A percentile compares a stretch with the other conserved stretches of the same genome.
phyloP scores from a whole-genome alignment of 2,329 filamentous ascomycete species.

The Hypoxylon sp. region DNA sequence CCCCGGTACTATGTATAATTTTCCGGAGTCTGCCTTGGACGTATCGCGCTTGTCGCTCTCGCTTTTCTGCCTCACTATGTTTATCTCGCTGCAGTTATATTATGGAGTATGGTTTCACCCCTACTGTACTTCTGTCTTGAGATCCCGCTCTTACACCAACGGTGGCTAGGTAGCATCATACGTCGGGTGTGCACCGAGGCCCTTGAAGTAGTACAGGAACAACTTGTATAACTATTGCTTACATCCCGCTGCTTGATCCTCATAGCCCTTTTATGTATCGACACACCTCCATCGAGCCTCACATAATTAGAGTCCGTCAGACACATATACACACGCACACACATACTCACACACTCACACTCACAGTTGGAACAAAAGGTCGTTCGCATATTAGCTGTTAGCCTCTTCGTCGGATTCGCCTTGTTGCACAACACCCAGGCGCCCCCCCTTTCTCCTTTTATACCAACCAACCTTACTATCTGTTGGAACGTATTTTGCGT shows the following conservation, averaged over 20 bases:
- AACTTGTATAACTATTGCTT: conserved; percentile 42
- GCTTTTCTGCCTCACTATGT: conserved; percentile 40
- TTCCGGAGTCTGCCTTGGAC: conserved; percentile 39
- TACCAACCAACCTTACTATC: conserved; percentile 35
- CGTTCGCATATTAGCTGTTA: conserved; percentile 29
- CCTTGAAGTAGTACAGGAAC: conserved; percentile 24
- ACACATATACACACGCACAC: no score
- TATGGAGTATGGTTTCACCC: conserved; percentile 42
- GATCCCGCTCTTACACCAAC: conserved; percentile 36
- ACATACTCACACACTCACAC: no score
- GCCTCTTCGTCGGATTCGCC: conserved; percentile 28
- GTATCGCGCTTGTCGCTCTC: conserved; percentile 36
- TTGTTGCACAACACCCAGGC: conserved; percentile 31
- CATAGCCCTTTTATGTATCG: conserved; percentile 38
- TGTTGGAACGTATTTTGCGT: conserved; percentile 40
- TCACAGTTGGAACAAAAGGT: conserved; percentile 27
- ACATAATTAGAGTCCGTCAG: conserved; percentile 28
- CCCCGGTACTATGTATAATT: conserved; percentile 35
- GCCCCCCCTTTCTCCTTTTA: conserved; percentile 33
- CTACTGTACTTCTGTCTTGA: conserved; percentile 23
- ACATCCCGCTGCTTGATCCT: conserved; percentile 34
- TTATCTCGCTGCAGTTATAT: conserved; percentile 43
- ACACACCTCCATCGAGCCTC: conserved; percentile 40
- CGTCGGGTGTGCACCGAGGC: conserved; percentile 33
- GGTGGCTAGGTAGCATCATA: conserved; percentile 29